Percentiles rank a stretch among this genome's conserved stretches.
Conservation (phyloP, 495 filamentous ascomycete species). For the Bombardia bombarda region DNA sequence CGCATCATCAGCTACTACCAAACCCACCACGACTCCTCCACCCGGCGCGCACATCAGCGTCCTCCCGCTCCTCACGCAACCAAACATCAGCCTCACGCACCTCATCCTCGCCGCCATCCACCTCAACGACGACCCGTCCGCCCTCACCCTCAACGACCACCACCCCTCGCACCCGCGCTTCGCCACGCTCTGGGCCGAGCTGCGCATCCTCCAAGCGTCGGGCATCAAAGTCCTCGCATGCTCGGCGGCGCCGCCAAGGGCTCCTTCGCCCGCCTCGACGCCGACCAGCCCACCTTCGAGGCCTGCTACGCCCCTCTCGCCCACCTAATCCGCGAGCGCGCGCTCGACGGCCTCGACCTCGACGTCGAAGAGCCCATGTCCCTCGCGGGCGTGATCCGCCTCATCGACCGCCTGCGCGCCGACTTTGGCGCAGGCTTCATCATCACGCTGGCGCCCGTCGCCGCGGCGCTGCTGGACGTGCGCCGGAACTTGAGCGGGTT, state of each 20-base stretch:
- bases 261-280: constrained; percentile 56
- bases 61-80: constrained; percentile 58
- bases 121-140: constrained; percentile 55
- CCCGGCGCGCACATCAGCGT: constrained; percentile 56
- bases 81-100: constrained; percentile 52
- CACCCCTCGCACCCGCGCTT: constrained; percentile 49
- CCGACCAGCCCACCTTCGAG: constrained; percentile 47
- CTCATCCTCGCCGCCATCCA: constrained; percentile 75
- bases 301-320: constrained; percentile 57
- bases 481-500: constrained; percentile 63
- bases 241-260: constrained; percentile 73
- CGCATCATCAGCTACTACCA: constrained; percentile 15
- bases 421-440: constrained; percentile 67
- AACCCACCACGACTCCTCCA: constrained; percentile 42
- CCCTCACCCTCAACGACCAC: constrained; percentile 71
- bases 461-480: constrained; percentile 53
- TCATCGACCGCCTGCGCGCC: constrained; percentile 65
- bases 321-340: constrained; percentile 49
- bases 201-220: constrained; percentile 52
- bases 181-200: constrained; percentile 59
- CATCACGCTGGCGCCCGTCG: constrained; percentile 74
- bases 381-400: constrained; percentile 56
- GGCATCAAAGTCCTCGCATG: constrained; percentile 74
- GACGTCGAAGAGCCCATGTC: constrained; percentile 81
- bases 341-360: constrained; percentile 69